Percentiles rank a stretch among this genome's conserved stretches.
phyloP scores from a whole-genome alignment of 2,329 filamentous ascomycete species.

The Aspergillus glaucus region DNA sequence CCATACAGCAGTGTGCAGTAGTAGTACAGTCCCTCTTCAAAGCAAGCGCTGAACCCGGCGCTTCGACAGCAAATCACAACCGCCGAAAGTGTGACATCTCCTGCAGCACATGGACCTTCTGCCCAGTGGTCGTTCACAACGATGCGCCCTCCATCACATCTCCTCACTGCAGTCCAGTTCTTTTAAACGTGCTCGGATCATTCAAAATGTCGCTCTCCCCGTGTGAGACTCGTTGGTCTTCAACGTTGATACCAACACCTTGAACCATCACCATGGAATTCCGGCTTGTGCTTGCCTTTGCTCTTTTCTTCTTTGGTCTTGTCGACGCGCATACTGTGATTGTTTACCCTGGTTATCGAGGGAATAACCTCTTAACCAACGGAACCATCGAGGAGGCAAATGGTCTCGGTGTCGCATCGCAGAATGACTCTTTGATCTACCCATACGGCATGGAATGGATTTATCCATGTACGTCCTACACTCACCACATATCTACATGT shows the following conservation, averaged over 20 bases:
- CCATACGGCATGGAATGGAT: conserved; percentile 94
- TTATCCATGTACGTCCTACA: conserved; percentile 75
- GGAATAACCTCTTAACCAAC: conserved; percentile 77
- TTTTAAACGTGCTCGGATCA: background rate
- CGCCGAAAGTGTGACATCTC: conserved; percentile 21
- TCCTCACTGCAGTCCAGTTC: background rate
- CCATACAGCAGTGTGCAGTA: too few relatives aligned
- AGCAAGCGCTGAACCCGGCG: background rate
- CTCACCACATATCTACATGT: background rate
- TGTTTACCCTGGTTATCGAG: conserved; percentile 79
- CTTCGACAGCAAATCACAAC: background rate
- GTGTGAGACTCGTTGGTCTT: conserved; percentile 15
- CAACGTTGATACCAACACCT: conserved; percentile 12
- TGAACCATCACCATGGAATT: background rate
- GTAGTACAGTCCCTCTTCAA: background rate
- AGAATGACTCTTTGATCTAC: conserved; percentile 47
- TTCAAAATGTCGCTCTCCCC: conserved; percentile 1
- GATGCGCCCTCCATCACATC: background rate
- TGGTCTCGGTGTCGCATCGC: conserved; percentile 42
- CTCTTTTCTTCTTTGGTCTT: conserved; percentile 16
- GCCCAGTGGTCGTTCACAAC: background rate
- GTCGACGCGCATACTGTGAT: conserved; percentile 65
- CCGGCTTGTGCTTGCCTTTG: background rate
- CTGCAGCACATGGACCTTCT: conserved; percentile 19
- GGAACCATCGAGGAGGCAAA: conserved; percentile 46